Base-by-base conservation (phyloP, 2,329 filamentous ascomycete species). In the Sporothrix variecibatus region DNA sequence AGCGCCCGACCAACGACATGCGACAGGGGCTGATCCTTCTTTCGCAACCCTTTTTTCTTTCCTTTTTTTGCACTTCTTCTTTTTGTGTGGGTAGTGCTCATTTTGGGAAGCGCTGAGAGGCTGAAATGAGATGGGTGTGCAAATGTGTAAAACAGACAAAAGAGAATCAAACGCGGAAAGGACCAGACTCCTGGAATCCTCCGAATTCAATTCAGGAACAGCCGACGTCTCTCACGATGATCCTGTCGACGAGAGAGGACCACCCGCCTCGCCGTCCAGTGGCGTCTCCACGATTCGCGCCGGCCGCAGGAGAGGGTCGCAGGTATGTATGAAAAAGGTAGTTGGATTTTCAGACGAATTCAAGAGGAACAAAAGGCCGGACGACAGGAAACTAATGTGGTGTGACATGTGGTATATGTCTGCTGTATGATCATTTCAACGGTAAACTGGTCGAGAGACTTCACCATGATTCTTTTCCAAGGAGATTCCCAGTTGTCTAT, bases 21-120 rank as follows among this genome's bases (percentile, higher is more conserved):
- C 20, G 28, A 46, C 58, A 72, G 31, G 56, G 46, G 49, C 17
- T n/a, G 3, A 17, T 8, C 15, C 38, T 28, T 1, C 34, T 23
- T 40, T 31, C 23, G 7, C 11, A 6, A 49, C 11, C 7, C 11
- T 38, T n/a, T 40, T 31, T n/a, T 46, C 17, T 4, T 34, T 56
- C 8, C 15, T 17, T 56, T 56, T 53, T 38, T 23, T n/a, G 6
- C 49, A 1, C 43, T 4, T 49, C 26, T 23, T 38, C 31, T 43
- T 58, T 53, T 12, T 6, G 31, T 49, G 40, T n/a, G 6, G 15
- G 8, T 11, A 15, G 28, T 28, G 12, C 38, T 71, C 56, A 72
- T 64, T 60, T 72, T 65, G 31, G 58, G 58, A 72, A 72, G 71
- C 71, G 58, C 70, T 53, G 51, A 23, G 20, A 58, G 43, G 51